Evolutionary conservation across 2,329 filamentous ascomycete species (phyloP).

Genomic region (Didymella segeticola): DNA sequence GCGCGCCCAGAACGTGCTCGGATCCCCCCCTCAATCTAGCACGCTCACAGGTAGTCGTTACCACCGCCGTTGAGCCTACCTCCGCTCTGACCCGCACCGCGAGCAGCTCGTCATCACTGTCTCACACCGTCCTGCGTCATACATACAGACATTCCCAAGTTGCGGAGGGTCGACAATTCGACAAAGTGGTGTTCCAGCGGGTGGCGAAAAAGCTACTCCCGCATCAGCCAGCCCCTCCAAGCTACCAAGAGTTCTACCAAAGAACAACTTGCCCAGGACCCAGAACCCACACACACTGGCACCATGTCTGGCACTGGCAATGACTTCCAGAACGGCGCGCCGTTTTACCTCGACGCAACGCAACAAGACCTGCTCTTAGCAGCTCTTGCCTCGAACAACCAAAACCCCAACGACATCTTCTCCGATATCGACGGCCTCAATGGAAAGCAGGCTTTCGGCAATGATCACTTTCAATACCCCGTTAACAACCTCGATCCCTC

Average conservation of each 20-base stretch:
- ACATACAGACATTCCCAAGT: constrained; percentile 1
- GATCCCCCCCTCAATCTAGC: not conserved
- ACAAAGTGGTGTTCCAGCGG: constrained; percentile 3
- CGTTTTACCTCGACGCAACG: constrained; percentile 54
- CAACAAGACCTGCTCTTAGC: constrained; percentile 58
- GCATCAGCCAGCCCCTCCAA: constrained; percentile 1
- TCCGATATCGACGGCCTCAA: constrained; percentile 13
- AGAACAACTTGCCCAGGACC: constrained; percentile 1
- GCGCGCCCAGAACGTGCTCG: constrained; percentile 12
- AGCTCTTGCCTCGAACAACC: constrained; percentile 56
- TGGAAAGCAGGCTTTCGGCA: constrained; percentile 27
- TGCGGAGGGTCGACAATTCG: constrained; percentile 7
- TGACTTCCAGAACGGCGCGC: constrained; percentile 50
- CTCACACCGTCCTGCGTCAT: constrained; percentile 22
- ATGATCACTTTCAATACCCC: constrained; percentile 41
- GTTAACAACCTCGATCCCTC: constrained; percentile 43
- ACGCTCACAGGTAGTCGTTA: constrained; percentile 3
- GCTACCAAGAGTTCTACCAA: not conserved
- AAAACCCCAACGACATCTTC: constrained; percentile 41
- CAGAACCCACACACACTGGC: constrained; percentile 27
- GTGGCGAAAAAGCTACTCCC: constrained; percentile 14
- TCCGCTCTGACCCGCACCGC: constrained; percentile 20
- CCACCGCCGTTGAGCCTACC: constrained; percentile 4
- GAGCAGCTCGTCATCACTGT: constrained; percentile 7
- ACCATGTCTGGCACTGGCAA: constrained; percentile 49